phyloP scores from a whole-genome alignment of 805 yeast species.

The baker's yeast (Saccharomyces cerevisiae) region DNA sequence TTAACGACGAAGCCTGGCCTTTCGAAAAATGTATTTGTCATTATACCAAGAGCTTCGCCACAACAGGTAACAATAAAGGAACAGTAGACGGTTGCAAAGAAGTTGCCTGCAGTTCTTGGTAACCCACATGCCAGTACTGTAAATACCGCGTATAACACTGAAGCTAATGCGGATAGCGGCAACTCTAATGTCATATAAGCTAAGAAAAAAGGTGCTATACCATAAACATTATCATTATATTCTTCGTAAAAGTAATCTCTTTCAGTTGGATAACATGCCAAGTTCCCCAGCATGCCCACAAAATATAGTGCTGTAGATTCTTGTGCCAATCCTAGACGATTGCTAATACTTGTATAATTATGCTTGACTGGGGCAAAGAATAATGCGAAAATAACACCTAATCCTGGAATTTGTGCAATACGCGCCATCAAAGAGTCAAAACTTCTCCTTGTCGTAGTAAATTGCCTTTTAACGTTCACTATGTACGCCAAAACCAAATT shows the following conservation, averaged over 20 bases:
- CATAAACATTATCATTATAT: conserved; percentile 63
- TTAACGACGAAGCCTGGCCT: conserved; percentile 79
- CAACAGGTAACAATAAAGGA: conserved; percentile 51
- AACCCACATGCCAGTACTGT: conserved; percentile 65
- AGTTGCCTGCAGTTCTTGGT: conserved; percentile 59
- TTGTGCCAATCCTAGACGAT: conserved; percentile 70
- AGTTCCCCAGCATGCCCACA: conserved; percentile 71
- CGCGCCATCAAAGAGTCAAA: conserved; percentile 58
- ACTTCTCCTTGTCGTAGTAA: conserved; percentile 36
- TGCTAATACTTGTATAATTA: conserved; percentile 42
- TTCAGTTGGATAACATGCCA: conserved; percentile 68
- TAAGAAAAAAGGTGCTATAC: conserved; percentile 50
- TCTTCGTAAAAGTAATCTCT: conserved; percentile 73
- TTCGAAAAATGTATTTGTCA: conserved; percentile 62
- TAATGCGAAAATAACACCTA: conserved; percentile 58
- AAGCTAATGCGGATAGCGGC: conserved; percentile 32
- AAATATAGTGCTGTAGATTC: conserved; percentile 65
- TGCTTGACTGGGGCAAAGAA: conserved; percentile 56
- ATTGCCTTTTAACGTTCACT: conserved; percentile 33
- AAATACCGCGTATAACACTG: conserved; percentile 51
- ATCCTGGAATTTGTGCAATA: conserved; percentile 51
- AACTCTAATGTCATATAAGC: conserved; percentile 28
- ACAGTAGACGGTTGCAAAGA: conserved; percentile 53
- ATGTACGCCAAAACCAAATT: conserved; percentile 27
- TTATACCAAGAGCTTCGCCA: conserved; percentile 80